A percentile compares a stretch with the other conserved stretches of the same genome.
phyloP scores from a whole-genome alignment of 2,329 filamentous ascomycete species.

The Rhinocladiella mackenziei region DNA sequence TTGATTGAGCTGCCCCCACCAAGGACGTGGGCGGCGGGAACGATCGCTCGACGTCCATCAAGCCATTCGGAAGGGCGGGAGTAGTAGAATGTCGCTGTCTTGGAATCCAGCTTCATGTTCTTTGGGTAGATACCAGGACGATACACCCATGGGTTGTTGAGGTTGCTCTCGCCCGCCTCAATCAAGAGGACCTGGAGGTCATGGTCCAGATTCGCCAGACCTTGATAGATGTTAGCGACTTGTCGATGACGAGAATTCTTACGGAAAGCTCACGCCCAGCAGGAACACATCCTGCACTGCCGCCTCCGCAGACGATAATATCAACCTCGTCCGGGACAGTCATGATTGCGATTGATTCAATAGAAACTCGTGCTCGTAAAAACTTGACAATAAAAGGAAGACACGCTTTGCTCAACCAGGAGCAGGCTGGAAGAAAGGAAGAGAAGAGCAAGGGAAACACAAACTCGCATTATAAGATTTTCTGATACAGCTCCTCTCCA shows the following conservation, averaged over 20 bases:
- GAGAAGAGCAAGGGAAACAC: conserved; percentile 3
- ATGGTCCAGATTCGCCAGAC: conserved; percentile 69
- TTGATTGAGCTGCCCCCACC: conserved; percentile 72
- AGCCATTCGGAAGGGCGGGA: conserved; percentile 70
- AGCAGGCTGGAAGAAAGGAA: conserved; percentile 19
- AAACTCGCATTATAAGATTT: conserved; percentile 20
- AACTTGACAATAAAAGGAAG: conserved; percentile 1
- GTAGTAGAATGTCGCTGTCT: conserved; percentile 77
- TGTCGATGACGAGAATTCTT: conserved; percentile 40
- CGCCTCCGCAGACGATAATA: conserved; percentile 74
- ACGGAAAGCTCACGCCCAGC: conserved; percentile 34
- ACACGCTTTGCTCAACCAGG: conserved; percentile 29
- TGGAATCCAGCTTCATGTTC: conserved; percentile 73
- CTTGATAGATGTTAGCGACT: conserved; percentile 36
- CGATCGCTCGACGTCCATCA: conserved; percentile 65
- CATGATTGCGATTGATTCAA: conserved; percentile 38
- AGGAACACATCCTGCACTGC: conserved; percentile 51
- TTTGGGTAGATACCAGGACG: conserved; percentile 71
- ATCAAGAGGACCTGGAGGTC: conserved; percentile 68
- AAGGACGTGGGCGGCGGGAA: conserved; percentile 69
- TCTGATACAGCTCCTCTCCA: conserved; percentile 7
- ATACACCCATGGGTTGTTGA: conserved; percentile 75
- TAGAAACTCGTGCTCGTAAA: too few species aligned
- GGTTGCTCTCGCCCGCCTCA: conserved; percentile 67
- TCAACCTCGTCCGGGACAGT: conserved; percentile 73